Percentiles rank a stretch among this genome's conserved stretches.
These are phyloP conservation scores for Euphorbia peplus DNA, from an alignment of 345 rosid genomes.

Conservation along the genomic window DNA sequence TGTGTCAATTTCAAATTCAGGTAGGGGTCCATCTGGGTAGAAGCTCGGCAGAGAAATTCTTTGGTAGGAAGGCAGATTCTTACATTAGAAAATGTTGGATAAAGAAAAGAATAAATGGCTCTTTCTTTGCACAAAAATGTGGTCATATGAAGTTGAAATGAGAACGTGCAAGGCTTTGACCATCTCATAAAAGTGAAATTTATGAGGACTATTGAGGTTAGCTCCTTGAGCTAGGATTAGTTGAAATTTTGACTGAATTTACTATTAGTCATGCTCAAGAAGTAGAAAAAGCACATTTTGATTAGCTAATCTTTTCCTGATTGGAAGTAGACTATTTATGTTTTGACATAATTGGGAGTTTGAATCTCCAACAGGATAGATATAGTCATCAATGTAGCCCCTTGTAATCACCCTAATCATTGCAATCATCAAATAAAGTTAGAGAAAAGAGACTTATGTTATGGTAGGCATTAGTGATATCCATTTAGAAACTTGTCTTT, in stretches of 20 bases:
- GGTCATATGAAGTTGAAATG: slow-evolving; percentile 1
- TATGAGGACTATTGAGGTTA: background rate
- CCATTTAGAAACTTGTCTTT: background rate
- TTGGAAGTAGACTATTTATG: background rate
- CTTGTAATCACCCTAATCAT: background rate
- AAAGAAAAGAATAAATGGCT: background rate
- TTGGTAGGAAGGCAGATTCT: slow-evolving; percentile 10
- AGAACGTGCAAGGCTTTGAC: slow-evolving; percentile 1
- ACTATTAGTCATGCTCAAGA: background rate
- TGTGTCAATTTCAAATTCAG: slow-evolving; percentile 22
- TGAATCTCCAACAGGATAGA: background rate
- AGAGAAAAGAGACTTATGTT: background rate
- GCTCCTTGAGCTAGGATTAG: background rate
- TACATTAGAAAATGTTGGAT: background rate
- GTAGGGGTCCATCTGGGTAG: slow-evolving; percentile 10
- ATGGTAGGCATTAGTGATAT: background rate
- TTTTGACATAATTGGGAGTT: background rate
- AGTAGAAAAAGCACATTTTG: background rate
- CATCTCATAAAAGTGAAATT: background rate
- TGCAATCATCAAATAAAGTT: background rate
- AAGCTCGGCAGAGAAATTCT: background rate
- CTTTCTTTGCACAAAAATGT: background rate
- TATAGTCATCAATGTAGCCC: background rate
- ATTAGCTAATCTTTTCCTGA: background rate
- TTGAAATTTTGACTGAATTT: no score